These are phyloP conservation scores for Dissophora globulifera DNA, from an alignment of 192 early-diverging fungal species.

Conservation along the genomic window DNA sequence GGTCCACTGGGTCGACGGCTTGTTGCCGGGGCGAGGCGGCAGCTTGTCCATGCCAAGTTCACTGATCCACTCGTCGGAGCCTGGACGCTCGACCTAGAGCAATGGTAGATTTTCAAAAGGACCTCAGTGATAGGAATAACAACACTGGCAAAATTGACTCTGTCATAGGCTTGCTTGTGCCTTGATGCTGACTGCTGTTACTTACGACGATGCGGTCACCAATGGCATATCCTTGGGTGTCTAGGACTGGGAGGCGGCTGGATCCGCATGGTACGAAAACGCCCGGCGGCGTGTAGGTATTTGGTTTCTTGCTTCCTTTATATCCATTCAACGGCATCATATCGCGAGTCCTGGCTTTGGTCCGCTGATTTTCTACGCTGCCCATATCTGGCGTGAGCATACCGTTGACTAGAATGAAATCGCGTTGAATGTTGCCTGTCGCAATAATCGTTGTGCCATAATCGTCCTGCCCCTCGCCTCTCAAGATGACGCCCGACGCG, in stretches of 20 bases:
- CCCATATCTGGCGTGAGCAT: conserved; percentile 47
- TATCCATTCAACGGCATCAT: conserved; percentile 50
- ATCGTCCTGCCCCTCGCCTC: conserved; percentile 44
- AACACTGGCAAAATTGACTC: too few species aligned
- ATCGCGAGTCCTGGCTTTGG: conserved; percentile 36
- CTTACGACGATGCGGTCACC: conserved; percentile 50
- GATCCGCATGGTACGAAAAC: conserved; percentile 24
- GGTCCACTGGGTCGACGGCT: conserved; percentile 34
- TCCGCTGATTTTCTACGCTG: conserved; percentile 17
- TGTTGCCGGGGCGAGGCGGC: conserved; percentile 20
- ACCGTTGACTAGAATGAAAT: conserved; percentile 46
- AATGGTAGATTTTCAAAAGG: too few species aligned
- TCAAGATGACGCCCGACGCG: conserved; percentile 29
- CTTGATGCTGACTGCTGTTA: neutral
- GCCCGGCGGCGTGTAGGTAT: conserved; percentile 25
- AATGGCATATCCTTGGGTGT: conserved; percentile 33
- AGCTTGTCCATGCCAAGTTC: conserved; percentile 42
- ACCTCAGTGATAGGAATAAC: too few species aligned
- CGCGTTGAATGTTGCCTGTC: conserved; percentile 44
- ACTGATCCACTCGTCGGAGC: conserved; percentile 36
- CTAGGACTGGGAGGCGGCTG: conserved; percentile 28
- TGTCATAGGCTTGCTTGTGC: neutral
- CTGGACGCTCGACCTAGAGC: conserved; percentile 48
- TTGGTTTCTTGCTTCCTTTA: conserved; percentile 33
- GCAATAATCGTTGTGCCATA: conserved; percentile 33